A percentile compares a stretch with the other conserved stretches of the same genome.
Conservation (phyloP, 805 yeast species). For the Yarrowia sp. region DNA sequence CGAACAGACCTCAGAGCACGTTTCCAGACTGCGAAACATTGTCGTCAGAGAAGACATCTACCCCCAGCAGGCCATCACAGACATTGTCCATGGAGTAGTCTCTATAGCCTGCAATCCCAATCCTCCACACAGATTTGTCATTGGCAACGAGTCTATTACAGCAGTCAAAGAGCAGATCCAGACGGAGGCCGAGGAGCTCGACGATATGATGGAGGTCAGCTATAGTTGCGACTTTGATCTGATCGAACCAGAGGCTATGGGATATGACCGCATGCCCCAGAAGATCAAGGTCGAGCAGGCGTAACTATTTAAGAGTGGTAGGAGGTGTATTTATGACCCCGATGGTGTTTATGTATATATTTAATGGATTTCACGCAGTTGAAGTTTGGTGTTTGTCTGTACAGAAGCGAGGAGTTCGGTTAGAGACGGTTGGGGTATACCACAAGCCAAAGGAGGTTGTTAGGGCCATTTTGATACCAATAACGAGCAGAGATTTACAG, state of each 20-base stretch:
- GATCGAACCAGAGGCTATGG: background rate
- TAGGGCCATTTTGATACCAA: too few relatives aligned
- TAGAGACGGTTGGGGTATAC: too few relatives aligned
- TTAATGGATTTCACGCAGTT: background rate
- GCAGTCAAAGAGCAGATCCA: slow-evolving; percentile 12
- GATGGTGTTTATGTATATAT: background rate
- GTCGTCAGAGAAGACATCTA: slow-evolving; percentile 8
- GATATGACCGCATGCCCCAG: background rate
- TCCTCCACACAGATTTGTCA: slow-evolving; percentile 20
- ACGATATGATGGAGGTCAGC: slow-evolving; percentile 21
- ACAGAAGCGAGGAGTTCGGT: too few relatives aligned
- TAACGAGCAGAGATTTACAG: too few relatives aligned
- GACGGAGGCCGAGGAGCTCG: slow-evolving; percentile 11
- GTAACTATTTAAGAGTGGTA: too few relatives aligned
- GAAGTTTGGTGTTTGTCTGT: too few relatives aligned
- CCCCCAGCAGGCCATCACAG: background rate
- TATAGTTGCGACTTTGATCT: slow-evolving; percentile 1
- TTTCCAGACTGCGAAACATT: background rate
- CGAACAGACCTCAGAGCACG: background rate
- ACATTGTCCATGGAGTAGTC: slow-evolving; percentile 20
- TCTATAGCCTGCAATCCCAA: slow-evolving; percentile 3
- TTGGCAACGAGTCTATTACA: background rate
- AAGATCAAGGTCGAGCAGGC: background rate
- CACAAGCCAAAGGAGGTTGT: too few relatives aligned
- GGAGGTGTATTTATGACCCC: too few relatives aligned